phyloP scores from a whole-genome alignment of 1,284 basidiomycete species.

The Fomes fomentarius region DNA sequence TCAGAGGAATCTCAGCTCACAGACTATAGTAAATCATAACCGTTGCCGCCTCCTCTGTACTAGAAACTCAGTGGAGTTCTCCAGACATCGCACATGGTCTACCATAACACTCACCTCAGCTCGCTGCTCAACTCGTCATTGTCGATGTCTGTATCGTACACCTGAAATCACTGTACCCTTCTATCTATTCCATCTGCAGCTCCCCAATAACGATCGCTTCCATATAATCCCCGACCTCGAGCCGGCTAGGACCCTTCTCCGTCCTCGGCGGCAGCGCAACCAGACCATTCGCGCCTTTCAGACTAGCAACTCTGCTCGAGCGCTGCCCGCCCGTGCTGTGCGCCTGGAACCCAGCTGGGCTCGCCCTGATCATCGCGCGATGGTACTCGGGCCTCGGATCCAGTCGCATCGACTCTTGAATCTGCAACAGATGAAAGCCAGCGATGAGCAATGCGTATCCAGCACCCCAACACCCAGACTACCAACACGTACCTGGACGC shows the following conservation, averaged over 20 bases:
- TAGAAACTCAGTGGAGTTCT: no score
- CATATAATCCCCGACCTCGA: slow-evolving; percentile 56
- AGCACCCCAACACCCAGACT: neutral
- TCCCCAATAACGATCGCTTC: slow-evolving; percentile 73
- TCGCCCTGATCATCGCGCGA: slow-evolving; percentile 63
- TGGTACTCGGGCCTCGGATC: slow-evolving; percentile 85
- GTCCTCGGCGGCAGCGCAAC: slow-evolving; percentile 61
- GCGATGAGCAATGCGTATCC: neutral
- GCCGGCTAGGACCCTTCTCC: slow-evolving; percentile 40
- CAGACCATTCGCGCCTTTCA: slow-evolving; percentile 79
- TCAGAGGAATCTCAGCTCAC: no score
- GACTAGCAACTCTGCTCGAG: slow-evolving; percentile 76
- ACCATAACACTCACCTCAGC: no score
- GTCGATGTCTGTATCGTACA: no score
- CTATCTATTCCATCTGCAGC: slow-evolving; percentile 42
- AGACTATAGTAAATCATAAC: no score
- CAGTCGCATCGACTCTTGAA: slow-evolving; percentile 63
- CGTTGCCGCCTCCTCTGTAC: no score
- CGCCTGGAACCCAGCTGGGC: slow-evolving; percentile 56
- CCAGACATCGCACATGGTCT: no score
- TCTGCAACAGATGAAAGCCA: slow-evolving; percentile 42
- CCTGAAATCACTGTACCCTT: no score
- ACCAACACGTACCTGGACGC: slow-evolving; percentile 57
- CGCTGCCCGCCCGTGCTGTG: slow-evolving; percentile 85
- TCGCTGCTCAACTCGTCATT: neutral